A percentile compares a stretch with the other conserved stretches of the same genome.
Conservation (phyloP, 805 yeast species). For the Saccharomycopsis sp. region DNA sequence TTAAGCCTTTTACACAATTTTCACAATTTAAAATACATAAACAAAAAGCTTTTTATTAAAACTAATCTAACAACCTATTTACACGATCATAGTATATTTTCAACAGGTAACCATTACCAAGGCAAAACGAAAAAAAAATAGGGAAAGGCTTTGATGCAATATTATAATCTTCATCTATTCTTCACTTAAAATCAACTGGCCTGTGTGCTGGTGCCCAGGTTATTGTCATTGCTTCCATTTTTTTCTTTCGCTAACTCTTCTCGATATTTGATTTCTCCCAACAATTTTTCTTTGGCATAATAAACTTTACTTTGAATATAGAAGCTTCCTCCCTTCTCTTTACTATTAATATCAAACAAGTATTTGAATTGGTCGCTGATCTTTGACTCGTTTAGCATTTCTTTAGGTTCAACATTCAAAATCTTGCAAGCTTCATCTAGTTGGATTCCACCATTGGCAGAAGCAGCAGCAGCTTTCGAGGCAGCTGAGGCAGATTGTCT, state of each 20-base stretch:
- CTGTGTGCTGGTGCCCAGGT: too few relatives aligned
- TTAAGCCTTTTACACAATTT: too few relatives aligned
- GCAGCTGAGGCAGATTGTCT: constrained; percentile 46
- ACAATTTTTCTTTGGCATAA: constrained; percentile 87
- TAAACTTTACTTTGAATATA: constrained; percentile 88
- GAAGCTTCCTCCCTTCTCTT: constrained; percentile 93
- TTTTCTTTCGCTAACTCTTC: constrained; percentile 30
- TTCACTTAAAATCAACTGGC: too few relatives aligned
- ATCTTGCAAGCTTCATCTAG: constrained; percentile 89
- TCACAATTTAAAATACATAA: too few relatives aligned
- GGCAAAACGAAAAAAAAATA: too few relatives aligned
- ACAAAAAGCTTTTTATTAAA: too few relatives aligned
- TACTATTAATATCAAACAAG: constrained; percentile 78
- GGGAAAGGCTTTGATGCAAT: too few relatives aligned
- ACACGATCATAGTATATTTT: too few relatives aligned
- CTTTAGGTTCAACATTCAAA: constrained; percentile 59
- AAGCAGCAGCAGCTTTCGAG: constrained; percentile 32
- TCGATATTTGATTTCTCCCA: constrained; percentile 59
- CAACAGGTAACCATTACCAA: too few relatives aligned
- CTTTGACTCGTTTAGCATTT: constrained; percentile 44
- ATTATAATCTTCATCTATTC: constrained; percentile 10
- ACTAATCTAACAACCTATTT: too few relatives aligned
- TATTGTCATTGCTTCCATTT: too few relatives aligned
- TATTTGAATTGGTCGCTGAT: constrained; percentile 66
- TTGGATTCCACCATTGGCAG: constrained; percentile 66